Conservation (phyloP, 208 protist species). For the Leishmania gerbilli region DNA sequence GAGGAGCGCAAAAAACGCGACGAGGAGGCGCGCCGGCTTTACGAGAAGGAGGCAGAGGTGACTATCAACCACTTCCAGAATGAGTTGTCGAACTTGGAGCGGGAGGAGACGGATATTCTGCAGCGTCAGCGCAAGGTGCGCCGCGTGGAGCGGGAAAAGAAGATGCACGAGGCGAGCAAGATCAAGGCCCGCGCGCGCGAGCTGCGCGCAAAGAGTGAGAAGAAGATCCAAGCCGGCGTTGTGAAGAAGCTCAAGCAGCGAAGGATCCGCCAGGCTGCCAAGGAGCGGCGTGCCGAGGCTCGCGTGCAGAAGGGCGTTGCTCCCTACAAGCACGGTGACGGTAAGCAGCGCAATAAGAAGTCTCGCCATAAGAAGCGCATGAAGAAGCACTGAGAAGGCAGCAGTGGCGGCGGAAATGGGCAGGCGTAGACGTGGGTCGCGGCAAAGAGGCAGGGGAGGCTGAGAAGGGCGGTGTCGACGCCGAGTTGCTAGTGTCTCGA, state of each 20-base stretch:
- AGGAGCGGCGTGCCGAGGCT: slow-evolving; percentile 65
- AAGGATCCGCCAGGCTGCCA: slow-evolving; percentile 72
- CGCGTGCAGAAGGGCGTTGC: slow-evolving; percentile 61
- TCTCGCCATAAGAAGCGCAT: slow-evolving; percentile 65
- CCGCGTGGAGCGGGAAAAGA: slow-evolving; percentile 56
- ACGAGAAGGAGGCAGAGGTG: slow-evolving; percentile 89
- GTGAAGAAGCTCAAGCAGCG: slow-evolving; percentile 90
- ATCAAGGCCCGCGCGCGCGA: slow-evolving; percentile 56
- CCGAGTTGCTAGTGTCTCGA: not conserved
- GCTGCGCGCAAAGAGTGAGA: slow-evolving; percentile 70
- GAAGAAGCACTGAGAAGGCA: slow-evolving; percentile 56
- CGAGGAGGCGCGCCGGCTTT: slow-evolving; percentile 59
- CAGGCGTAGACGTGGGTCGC: not conserved
- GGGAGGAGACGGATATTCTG: slow-evolving; percentile 65
- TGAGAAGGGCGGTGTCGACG: not conserved
- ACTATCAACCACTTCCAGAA: slow-evolving; percentile 87
- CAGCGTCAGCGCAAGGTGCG: slow-evolving; percentile 51
- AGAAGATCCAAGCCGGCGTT: slow-evolving; percentile 77
- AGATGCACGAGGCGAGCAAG: slow-evolving; percentile 54
- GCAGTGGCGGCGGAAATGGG: not conserved
- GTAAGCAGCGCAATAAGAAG: slow-evolving; percentile 73
- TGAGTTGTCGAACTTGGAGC: slow-evolving; percentile 64
- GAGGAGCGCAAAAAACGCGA: slow-evolving; percentile 72
- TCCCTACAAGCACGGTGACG: slow-evolving; percentile 57
- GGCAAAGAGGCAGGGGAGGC: not conserved